phyloP scores from a whole-genome alignment of 1,284 basidiomycete species.

The Takashimella tepidaria region DNA sequence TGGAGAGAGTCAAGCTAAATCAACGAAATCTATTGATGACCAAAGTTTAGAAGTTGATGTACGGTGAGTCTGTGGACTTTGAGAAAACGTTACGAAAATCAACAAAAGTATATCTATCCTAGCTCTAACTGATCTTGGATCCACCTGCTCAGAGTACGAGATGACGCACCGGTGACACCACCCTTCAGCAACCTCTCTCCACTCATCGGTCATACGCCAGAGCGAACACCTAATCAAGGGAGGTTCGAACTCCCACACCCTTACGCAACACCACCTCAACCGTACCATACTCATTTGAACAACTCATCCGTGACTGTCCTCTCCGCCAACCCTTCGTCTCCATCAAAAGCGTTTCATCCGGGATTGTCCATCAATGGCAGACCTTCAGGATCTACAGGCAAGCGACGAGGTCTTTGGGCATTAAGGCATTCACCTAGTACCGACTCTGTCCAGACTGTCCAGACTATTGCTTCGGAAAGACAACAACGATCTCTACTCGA shows the following conservation, averaged over 20 bases:
- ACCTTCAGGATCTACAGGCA: background rate
- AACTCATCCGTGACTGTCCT: background rate
- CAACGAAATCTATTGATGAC: too few species aligned
- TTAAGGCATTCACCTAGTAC: background rate
- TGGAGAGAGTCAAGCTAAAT: too few species aligned
- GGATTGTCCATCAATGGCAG: too few species aligned
- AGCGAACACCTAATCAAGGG: background rate
- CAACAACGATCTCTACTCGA: background rate
- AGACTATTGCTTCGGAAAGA: background rate
- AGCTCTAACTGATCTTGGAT: background rate
- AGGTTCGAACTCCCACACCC: background rate
- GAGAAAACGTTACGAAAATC: too few species aligned
- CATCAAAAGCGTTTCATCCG: background rate
- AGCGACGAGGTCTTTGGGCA: background rate
- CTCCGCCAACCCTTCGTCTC: background rate
- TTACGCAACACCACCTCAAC: background rate
- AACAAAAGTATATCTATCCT: background rate
- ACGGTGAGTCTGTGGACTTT: background rate
- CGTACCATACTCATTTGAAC: background rate
- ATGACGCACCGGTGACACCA: background rate
- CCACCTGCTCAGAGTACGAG: background rate
- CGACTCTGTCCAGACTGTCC: background rate
- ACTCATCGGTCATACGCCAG: background rate
- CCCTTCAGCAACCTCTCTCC: background rate
- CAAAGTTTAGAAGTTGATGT: background rate